These are phyloP conservation scores for Echium plantagineum DNA, from an alignment of 257 asterid genomes.

Conservation along the genomic window DNA sequence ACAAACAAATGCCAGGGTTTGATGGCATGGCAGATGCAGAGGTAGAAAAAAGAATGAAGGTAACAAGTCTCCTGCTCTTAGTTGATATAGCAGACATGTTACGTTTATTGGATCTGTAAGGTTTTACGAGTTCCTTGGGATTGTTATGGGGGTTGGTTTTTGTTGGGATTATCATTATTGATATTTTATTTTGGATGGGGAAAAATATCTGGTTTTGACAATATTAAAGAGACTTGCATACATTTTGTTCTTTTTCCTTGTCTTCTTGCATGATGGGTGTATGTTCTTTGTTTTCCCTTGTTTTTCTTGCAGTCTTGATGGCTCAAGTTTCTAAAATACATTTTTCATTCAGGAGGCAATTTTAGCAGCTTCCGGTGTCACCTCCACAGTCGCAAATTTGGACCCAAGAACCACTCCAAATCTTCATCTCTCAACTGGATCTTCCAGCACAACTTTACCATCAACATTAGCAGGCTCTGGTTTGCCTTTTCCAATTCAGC, in stretches of 20 bases:
- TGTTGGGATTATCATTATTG: too few species aligned
- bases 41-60: conserved; percentile 94
- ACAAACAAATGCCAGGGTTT: conserved; percentile 58
- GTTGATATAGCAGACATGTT: conserved; percentile 1
- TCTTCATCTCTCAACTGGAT: conserved; percentile 32
- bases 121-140: not conserved
- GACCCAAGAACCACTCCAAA: conserved; percentile 51
- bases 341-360: conserved; percentile 53
- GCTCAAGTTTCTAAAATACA: not conserved
- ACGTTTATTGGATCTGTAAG: not conserved
- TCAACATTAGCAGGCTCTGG: conserved; percentile 41
- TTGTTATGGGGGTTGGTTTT: not conserved
- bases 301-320: not conserved
- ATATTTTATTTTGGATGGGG: too few species aligned
- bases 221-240: not conserved
- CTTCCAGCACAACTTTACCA: conserved; percentile 48
- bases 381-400: conserved; percentile 36
- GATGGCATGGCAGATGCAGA: conserved; percentile 87
- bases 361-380: conserved; percentile 50
- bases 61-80: conserved; percentile 15
- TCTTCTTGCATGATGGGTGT: too few species aligned
- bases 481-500: conserved; percentile 47
- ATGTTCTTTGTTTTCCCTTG: too few species aligned
- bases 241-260: too few species aligned
- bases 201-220: too few species aligned